Evolutionary conservation across 345 rosid species (phyloP).

Genomic region (Eucalyptus regnans): DNA sequence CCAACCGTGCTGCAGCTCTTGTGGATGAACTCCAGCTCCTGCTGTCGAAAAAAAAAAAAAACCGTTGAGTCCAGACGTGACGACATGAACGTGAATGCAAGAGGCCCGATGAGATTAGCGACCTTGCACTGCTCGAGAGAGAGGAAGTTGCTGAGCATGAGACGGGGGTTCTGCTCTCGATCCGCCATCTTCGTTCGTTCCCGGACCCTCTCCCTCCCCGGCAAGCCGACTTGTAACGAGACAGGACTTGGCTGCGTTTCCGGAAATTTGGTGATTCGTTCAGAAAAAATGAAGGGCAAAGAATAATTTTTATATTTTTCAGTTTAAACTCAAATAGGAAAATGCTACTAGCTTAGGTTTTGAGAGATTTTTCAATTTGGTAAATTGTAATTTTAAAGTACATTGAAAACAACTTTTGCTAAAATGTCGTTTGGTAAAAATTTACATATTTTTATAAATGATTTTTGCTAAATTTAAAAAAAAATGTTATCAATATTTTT

Average conservation of each 20-base stretch:
- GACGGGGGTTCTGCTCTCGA: not conserved
- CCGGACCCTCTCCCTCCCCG: not conserved
- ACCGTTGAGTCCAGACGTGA: not conserved
- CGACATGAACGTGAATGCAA: not conserved
- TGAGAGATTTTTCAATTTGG: rapidly evolving
- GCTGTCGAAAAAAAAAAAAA: not conserved
- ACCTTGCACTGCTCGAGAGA: not conserved
- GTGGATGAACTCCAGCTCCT: slow-evolving; percentile 87
- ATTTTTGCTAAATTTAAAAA: too few species aligned
- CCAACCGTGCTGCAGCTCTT: slow-evolving; percentile 71
- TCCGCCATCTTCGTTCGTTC: not conserved
- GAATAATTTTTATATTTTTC: too few species aligned
- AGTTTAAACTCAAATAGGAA: too few species aligned
- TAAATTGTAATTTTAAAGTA: too few species aligned
- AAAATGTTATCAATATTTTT: too few species aligned
- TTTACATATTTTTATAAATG: too few species aligned
- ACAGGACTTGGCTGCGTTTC: not conserved
- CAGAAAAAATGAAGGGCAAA: not conserved
- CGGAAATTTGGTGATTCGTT: not conserved
- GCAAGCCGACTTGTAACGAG: not conserved
- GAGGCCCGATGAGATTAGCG: not conserved
- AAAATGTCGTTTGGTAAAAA: rapidly evolving
- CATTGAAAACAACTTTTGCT: rapidly evolving
- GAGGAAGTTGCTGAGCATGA: not conserved
- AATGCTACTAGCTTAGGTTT: rapidly evolving